Evolutionary conservation across 164 flowering plant species (phyloP), one percentile per base, ranked within the genome.

Genomic region (Houttuynia cordata): DNA sequence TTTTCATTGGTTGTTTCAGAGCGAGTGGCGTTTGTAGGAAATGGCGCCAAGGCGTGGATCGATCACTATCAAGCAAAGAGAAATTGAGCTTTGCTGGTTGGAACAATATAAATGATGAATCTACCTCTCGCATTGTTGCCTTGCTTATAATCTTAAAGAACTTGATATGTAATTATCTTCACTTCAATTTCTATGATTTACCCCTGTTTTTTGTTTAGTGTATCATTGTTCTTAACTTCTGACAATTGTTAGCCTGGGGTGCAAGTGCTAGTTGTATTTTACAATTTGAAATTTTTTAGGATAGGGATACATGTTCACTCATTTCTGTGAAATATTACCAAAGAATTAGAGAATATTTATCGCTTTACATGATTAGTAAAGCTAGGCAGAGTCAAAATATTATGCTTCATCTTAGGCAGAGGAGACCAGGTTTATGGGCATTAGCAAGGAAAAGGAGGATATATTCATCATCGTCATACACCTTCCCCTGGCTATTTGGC

Each of bases 31-130:
- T 89, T 14, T 83, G 94, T 59, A 76, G 70, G 81, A 89, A 84
- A 87, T 93, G 98, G 97, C 83, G 79, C 62, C 67, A 73, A 53
- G 98, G 83, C 8, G 96, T 93, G 79, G 82, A 79, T 68, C 79
- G 74, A 65, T 86, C 92, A 1, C 40, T 87, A 53, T 92, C 81
- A 3, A 62, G 87, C 64, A 87, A 78, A 61, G 72, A 82, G 67
- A 78, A 63, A 45, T 62, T 89, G 73, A 86, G 87, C 75, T 89
- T 93, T 62, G 79, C 92, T 55, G 90, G 94, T n/a, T 82, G 86
- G 81, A 89, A 84, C 67, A n/a, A n/a, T n/a, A 85, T 86, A 88
- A 92, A 87, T 39, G 96, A 93, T 68, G 85, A 86, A 3, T 84
- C 96, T 64, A 82, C 83, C 47, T 78, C 88, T 34, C 85, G 96